Evolutionary conservation across 345 rosid genomes (phyloP).

Genomic region (Luvunga scandens): DNA sequence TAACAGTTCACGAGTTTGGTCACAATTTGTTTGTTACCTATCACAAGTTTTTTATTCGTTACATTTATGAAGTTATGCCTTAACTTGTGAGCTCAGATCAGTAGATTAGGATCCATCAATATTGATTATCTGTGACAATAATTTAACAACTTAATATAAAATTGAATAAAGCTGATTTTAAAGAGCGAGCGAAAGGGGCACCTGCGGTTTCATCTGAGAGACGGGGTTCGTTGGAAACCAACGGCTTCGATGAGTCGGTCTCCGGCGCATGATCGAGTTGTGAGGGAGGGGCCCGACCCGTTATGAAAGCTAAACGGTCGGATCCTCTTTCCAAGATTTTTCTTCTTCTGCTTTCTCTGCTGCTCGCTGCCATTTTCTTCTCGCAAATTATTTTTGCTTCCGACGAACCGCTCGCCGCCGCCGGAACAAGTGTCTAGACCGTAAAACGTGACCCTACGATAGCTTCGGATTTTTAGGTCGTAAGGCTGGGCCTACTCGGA

Average conservation of each 20-base stretch:
- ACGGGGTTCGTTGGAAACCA: constrained; percentile 16
- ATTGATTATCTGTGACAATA: not conserved
- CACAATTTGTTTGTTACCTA: not conserved
- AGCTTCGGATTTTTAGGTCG: not conserved
- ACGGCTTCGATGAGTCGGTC: constrained; percentile 26
- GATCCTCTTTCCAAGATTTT: constrained; percentile 72
- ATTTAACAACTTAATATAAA: not conserved
- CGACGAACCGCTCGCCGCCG: not conserved
- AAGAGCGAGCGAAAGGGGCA: not conserved
- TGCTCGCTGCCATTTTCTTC: constrained; percentile 39
- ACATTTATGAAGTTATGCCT: not conserved
- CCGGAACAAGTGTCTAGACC: no score
- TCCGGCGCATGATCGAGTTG: constrained; percentile 12
- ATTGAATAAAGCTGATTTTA: not conserved
- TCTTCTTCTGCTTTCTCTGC: constrained; percentile 76
- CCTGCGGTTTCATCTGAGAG: constrained; percentile 33
- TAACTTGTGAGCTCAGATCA: not conserved
- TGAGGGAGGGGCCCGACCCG: constrained; percentile 51
- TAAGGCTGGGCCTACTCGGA: not conserved
- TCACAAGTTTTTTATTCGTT: not conserved
- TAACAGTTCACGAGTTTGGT: not conserved
- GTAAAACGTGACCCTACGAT: not conserved
- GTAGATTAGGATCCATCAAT: not conserved
- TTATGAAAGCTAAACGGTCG: constrained; percentile 81
- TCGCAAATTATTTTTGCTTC: not conserved